These are phyloP conservation scores for Blastomyces silverae DNA, from an alignment of 2,329 filamentous ascomycete species.

Conservation along the genomic window DNA sequence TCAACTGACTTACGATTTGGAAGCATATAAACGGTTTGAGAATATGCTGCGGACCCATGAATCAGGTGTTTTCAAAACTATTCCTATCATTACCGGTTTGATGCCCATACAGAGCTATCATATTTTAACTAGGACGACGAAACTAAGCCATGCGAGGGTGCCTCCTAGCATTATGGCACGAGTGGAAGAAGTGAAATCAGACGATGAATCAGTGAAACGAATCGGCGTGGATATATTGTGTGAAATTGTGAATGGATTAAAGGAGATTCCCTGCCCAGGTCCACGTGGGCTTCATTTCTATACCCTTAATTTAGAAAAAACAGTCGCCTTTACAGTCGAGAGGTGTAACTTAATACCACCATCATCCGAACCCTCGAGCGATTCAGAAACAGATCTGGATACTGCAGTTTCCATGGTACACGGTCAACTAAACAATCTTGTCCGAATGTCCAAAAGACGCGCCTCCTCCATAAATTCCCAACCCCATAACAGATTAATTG, in stretches of 20 bases:
- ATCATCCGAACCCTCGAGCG: slow-evolving; percentile 34
- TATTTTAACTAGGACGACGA: slow-evolving; percentile 88
- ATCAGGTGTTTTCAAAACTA: slow-evolving; percentile 74
- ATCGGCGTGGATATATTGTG: slow-evolving; percentile 59
- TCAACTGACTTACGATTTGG: slow-evolving; percentile 88
- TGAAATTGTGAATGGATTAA: slow-evolving; percentile 75
- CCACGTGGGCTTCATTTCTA: slow-evolving; percentile 93
- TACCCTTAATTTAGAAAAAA: slow-evolving; percentile 92
- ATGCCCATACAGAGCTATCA: slow-evolving; percentile 99
- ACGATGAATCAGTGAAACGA: slow-evolving; percentile 45
- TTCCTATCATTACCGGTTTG: slow-evolving; percentile 86
- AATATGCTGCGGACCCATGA: slow-evolving; percentile 67
- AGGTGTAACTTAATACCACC: slow-evolving; percentile 72
- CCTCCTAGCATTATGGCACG: slow-evolving; percentile 64
- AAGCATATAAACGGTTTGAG: slow-evolving; percentile 77
- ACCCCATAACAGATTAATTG: slow-evolving; percentile 79
- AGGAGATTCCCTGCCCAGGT: slow-evolving; percentile 53
- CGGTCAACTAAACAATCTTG: slow-evolving; percentile 26
- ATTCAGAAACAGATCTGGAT: slow-evolving; percentile 40
- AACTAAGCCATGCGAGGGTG: slow-evolving; percentile 82
- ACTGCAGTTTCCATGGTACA: slow-evolving; percentile 38
- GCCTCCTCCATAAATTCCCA: slow-evolving; percentile 76
- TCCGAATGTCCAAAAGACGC: slow-evolving; percentile 47
- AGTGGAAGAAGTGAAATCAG: slow-evolving; percentile 43
- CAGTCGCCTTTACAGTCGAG: slow-evolving; percentile 88